Evolutionary conservation across 805 yeast genomes (phyloP).

Genomic region (Myxozyma sirexii): DNA sequence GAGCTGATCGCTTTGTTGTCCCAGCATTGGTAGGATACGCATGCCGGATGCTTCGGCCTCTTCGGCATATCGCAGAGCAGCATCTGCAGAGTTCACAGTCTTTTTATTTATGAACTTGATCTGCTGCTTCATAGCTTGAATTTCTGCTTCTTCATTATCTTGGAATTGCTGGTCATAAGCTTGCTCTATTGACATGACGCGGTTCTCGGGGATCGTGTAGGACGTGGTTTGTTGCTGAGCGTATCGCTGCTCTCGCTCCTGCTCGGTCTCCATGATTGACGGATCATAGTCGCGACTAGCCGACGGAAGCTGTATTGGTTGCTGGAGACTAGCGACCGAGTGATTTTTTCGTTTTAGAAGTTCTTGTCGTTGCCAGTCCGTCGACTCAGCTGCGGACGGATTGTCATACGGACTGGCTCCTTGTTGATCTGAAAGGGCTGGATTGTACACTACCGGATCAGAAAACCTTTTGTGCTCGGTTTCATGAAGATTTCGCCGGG

Average conservation of each 20-base stretch:
- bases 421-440: conserved; percentile 9
- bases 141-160: conserved; percentile 62
- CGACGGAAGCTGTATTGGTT: background rate
- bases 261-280: conserved; percentile 28
- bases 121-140: conserved; percentile 79
- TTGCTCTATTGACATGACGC: conserved; percentile 1
- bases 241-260: conserved; percentile 16
- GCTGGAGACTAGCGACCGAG: background rate
- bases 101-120: conserved; percentile 83
- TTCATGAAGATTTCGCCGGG: background rate
- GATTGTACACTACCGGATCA: conserved; percentile 5
- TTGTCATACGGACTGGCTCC: conserved; percentile 1
- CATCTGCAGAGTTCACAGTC: conserved; percentile 80
- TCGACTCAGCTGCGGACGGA: background rate
- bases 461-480: background rate
- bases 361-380: conserved; percentile 9
- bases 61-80: conserved; percentile 70
- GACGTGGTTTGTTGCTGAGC: background rate
- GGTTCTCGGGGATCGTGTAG: conserved; percentile 3
- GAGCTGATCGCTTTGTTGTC: conserved; percentile 84
- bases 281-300: conserved; percentile 18
- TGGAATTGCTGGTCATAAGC: conserved; percentile 1
- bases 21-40: conserved; percentile 87
- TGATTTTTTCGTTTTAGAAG: background rate
- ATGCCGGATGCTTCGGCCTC: conserved; percentile 74